A percentile compares a stretch with the other conserved stretches of the same genome.
Conservation (phyloP, 2,329 filamentous ascomycete species). For the Trichoderma endophyticum region DNA sequence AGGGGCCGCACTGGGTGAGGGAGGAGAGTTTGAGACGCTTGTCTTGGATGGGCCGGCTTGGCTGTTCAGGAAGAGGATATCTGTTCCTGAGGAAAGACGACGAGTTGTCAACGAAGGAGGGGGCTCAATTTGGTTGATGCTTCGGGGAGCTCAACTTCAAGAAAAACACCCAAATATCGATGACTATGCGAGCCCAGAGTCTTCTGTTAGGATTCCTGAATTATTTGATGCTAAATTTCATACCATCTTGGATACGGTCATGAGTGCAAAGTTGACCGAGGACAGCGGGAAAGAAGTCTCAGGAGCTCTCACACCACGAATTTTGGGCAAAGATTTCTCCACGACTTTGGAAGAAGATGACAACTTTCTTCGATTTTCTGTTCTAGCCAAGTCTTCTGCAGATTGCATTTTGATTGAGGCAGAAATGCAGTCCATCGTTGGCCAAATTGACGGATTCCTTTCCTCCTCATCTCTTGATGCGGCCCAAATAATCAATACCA, state of each 20-base stretch:
- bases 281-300: background rate
- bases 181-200: constrained; percentile 16
- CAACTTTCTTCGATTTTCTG: constrained; percentile 38
- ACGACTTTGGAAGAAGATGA: constrained; percentile 14
- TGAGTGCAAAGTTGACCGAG: background rate
- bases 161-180: constrained; percentile 34
- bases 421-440: constrained; percentile 48
- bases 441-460: constrained; percentile 43
- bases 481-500: constrained; percentile 49
- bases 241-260: constrained; percentile 33
- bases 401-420: constrained; percentile 38
- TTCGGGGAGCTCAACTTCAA: constrained; percentile 55
- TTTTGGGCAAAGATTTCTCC: background rate
- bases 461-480: constrained; percentile 28
- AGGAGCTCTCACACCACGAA: background rate
- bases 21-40: constrained; percentile 93
- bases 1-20: constrained; percentile 81
- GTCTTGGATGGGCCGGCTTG: constrained; percentile 73
- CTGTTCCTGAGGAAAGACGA: constrained; percentile 53
- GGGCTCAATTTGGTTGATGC: constrained; percentile 69
- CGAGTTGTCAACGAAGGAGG: constrained; percentile 64
- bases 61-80: constrained; percentile 71
- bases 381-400: constrained; percentile 30
- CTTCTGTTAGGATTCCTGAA: constrained; percentile 53
- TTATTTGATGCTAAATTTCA: constrained; percentile 64